Percentiles rank a stretch among this genome's conserved stretches.
These are phyloP conservation scores for Lactarius hatsudake DNA, from an alignment of 768 basidiomycete genomes.

Conservation along the genomic window DNA sequence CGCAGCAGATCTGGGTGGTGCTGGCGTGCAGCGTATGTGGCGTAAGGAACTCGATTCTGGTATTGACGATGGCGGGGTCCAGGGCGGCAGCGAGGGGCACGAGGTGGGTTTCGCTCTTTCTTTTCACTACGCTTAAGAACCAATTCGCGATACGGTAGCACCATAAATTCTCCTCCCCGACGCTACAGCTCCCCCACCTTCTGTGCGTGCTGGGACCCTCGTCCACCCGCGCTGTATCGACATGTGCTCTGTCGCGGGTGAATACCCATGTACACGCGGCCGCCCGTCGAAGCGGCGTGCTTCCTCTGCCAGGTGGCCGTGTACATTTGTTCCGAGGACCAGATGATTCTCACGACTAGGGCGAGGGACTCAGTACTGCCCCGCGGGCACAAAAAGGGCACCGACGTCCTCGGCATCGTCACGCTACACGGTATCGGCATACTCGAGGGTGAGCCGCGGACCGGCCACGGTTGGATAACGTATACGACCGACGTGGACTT, in stretches of 20 bases:
- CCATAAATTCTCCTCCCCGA: too few relatives aligned
- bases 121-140: too few relatives aligned
- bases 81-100: too few relatives aligned
- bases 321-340: constrained; percentile 57
- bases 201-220: too few relatives aligned
- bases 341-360: constrained; percentile 15
- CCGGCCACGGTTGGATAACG: constrained; percentile 80
- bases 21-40: constrained; percentile 68
- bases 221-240: constrained; percentile 51
- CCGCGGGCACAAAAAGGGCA: constrained; percentile 29
- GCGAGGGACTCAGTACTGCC: background rate
- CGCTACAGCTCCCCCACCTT: too few relatives aligned
- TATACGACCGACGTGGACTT: constrained; percentile 87
- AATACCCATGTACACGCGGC: too few relatives aligned
- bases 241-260: constrained; percentile 51
- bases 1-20: constrained; percentile 46
- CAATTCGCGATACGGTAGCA: too few relatives aligned
- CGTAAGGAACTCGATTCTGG: constrained; percentile 53
- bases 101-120: too few relatives aligned
- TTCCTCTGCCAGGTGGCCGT: constrained; percentile 61
- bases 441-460: constrained; percentile 52
- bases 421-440: constrained; percentile 30
- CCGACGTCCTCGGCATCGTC: too few relatives aligned
- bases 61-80: background rate
- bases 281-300: constrained; percentile 77